A percentile compares a stretch with the other conserved stretches of the same genome.
phyloP scores from a whole-genome alignment of 1,284 basidiomycete genomes.

The Pisolithus thermaeus region DNA sequence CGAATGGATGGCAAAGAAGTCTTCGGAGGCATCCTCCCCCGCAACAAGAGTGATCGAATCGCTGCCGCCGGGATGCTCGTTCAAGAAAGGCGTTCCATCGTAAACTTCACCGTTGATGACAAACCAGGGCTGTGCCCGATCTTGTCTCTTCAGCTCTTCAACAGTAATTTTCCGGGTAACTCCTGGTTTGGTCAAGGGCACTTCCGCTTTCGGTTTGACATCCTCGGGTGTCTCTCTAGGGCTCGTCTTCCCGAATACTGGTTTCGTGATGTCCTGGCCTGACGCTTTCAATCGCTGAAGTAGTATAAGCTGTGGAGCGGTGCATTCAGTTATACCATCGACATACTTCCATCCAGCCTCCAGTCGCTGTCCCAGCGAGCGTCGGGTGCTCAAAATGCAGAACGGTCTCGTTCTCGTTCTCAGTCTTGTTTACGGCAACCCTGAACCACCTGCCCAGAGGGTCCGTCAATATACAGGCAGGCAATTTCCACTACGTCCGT shows the following conservation, averaged over 20 bases:
- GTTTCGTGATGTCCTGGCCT: constrained; percentile 42
- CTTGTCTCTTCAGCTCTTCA: constrained; percentile 43
- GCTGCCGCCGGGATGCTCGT: constrained; percentile 59
- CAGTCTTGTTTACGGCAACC: constrained; percentile 42
- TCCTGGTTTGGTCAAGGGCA: constrained; percentile 35
- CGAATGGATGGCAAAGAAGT: constrained; percentile 57
- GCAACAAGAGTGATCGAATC: constrained; percentile 56
- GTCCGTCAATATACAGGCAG: neutral
- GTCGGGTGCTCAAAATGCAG: constrained; percentile 62
- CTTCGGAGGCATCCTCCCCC: constrained; percentile 62
- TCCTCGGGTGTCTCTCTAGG: constrained; percentile 1
- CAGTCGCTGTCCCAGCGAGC: constrained; percentile 41
- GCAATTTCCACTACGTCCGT: neutral
- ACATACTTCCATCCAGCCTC: constrained; percentile 57
- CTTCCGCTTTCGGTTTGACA: constrained; percentile 6
- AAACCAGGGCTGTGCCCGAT: constrained; percentile 52
- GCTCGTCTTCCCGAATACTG: constrained; percentile 29
- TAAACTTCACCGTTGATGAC: constrained; percentile 54
- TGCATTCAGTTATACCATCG: neutral
- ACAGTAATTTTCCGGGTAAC: constrained; percentile 41
- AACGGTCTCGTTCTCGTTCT: constrained; percentile 19
- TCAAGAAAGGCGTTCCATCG: constrained; percentile 50
- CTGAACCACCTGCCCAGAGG: constrained; percentile 47
- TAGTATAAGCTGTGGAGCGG: neutral
- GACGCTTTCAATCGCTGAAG: constrained; percentile 42